These are phyloP conservation scores for Suillus sp. DNA, from an alignment of 768 basidiomycete species.

Conservation along the genomic window DNA sequence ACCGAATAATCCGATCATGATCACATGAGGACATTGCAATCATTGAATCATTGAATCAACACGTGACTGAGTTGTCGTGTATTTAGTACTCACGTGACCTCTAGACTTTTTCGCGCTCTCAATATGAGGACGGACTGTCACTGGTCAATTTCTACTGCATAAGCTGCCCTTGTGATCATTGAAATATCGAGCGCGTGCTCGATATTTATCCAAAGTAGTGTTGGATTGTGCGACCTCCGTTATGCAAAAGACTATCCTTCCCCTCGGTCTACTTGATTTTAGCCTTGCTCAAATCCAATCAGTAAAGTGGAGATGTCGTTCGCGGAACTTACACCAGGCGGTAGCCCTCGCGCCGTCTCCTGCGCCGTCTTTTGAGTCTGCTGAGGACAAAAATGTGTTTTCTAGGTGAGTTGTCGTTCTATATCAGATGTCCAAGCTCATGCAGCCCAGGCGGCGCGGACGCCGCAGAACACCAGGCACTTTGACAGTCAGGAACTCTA, in stretches of 20 bases:
- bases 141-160: not conserved
- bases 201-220: not conserved
- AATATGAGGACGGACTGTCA: not conserved
- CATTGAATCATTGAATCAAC: no score
- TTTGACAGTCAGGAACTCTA: not conserved
- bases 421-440: constrained; percentile 1
- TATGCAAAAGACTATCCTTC: constrained; percentile 8
- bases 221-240: not conserved
- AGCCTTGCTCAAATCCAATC: constrained; percentile 8
- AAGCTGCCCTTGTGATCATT: not conserved
- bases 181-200: not conserved
- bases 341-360: constrained; percentile 13
- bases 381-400: not conserved
- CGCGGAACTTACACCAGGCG: constrained; percentile 26
- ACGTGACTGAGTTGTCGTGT: no score
- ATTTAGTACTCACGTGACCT: no score
- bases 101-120: not conserved
- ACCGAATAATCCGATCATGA: no score
- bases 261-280: constrained; percentile 14
- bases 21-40: no score
- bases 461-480: not conserved
- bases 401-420: not conserved
- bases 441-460: constrained; percentile 7
- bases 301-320: constrained; percentile 13
- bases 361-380: not conserved